A percentile compares a stretch with the other conserved stretches of the same genome.
Conservation (phyloP, 768 basidiomycete genomes). For the Tricholoma bakamatsutake region DNA sequence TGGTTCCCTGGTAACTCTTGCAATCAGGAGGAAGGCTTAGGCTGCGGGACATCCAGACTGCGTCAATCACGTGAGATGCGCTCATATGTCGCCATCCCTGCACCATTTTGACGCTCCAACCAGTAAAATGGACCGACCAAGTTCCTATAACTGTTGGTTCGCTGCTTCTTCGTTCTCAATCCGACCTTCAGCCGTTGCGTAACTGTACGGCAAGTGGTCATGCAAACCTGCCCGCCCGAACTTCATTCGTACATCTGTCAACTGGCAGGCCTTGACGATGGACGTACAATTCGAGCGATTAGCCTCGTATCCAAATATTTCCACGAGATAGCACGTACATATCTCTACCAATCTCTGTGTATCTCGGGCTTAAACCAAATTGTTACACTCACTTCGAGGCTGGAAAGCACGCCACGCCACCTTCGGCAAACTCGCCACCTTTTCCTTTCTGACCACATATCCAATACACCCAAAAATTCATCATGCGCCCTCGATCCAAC, state of each 20-base stretch:
- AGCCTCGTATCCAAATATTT: conserved; percentile 36
- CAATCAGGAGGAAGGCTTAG: background rate
- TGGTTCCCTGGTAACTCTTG: background rate
- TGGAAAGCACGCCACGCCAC: conserved; percentile 29
- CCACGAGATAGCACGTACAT: conserved; percentile 30
- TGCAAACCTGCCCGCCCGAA: conserved; percentile 37
- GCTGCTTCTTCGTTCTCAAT: background rate
- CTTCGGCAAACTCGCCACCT: conserved; percentile 36
- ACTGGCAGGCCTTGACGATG: conserved; percentile 36
- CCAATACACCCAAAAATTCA: conserved; percentile 5
- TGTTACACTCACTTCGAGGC: conserved; percentile 19
- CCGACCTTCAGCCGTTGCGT: background rate
- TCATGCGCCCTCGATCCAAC: conserved; percentile 7
- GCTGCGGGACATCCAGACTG: too few relatives aligned
- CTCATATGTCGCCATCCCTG: conserved; percentile 17
- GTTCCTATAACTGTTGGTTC: background rate
- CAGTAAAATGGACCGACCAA: background rate
- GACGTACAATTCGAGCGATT: conserved; percentile 29
- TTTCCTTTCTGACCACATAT: conserved; percentile 30
- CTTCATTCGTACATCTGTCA: conserved; percentile 39
- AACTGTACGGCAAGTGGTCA: conserved; percentile 10
- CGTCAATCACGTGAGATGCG: conserved; percentile 4
- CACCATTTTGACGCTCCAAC: conserved; percentile 11
- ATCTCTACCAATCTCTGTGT: conserved; percentile 34
- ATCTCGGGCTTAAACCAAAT: conserved; percentile 25